Evolutionary conservation across 306 rosid genomes (phyloP).

Genomic region (Nissolia schottii): DNA sequence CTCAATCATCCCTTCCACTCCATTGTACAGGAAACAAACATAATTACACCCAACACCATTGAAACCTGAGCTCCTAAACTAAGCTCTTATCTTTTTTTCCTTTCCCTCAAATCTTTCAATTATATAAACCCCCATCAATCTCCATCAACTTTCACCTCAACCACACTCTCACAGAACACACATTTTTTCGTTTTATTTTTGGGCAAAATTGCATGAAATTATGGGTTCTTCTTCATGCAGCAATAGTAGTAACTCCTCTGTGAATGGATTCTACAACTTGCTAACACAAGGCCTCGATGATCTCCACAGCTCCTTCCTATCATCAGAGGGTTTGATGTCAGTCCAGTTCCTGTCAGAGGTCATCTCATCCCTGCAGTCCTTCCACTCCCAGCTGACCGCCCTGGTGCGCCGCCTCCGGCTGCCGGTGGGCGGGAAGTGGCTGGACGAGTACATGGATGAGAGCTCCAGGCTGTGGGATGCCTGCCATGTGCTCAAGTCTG

Average conservation of each 20-base stretch:
- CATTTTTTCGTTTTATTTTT: background rate
- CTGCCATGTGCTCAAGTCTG: constrained; percentile 69
- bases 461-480: constrained; percentile 82
- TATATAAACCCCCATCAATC: constrained; percentile 43
- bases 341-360: constrained; percentile 65
- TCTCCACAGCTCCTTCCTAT: constrained; percentile 44
- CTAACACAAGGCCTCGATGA: constrained; percentile 58
- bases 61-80: constrained; percentile 48
- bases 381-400: constrained; percentile 63
- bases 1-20: constrained; percentile 88
- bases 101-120: constrained; percentile 27
- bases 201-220: constrained; percentile 29
- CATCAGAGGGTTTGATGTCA: constrained; percentile 66
- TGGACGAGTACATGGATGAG: constrained; percentile 91
- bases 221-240: constrained; percentile 65
- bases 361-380: constrained; percentile 59
- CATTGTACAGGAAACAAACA: constrained; percentile 68
- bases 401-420: constrained; percentile 64
- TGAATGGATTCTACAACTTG: constrained; percentile 76
- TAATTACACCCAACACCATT: constrained; percentile 78
- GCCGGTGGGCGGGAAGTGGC: constrained; percentile 86
- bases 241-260: constrained; percentile 61
- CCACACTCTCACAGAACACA: background rate
- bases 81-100: constrained; percentile 6
- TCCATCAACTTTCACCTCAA: constrained; percentile 43